These are phyloP conservation scores for Microbotryomycetes sp. DNA, from an alignment of 1,284 basidiomycete genomes.

Conservation along the genomic window DNA sequence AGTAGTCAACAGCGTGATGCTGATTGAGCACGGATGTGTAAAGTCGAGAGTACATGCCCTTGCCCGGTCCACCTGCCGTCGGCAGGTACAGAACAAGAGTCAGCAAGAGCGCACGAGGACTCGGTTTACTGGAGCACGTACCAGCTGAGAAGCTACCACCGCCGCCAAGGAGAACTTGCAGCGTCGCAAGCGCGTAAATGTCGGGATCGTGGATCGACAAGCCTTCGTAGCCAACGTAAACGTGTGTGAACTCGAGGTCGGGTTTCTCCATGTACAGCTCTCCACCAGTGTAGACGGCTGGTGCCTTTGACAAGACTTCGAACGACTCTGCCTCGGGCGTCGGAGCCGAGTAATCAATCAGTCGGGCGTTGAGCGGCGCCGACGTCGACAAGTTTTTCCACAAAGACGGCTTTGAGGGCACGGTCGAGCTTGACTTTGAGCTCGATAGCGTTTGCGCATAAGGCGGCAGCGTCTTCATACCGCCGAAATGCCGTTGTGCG, in stretches of 20 bases:
- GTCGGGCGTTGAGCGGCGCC: slow-evolving; percentile 50
- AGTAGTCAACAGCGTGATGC: slow-evolving; percentile 89
- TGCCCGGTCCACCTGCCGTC: slow-evolving; percentile 75
- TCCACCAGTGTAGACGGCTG: slow-evolving; percentile 79
- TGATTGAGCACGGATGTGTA: slow-evolving; percentile 98
- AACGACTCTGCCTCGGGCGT: slow-evolving; percentile 36
- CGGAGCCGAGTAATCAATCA: slow-evolving; percentile 39
- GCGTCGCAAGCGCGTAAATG: slow-evolving; percentile 87
- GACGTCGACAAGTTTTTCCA: slow-evolving; percentile 62
- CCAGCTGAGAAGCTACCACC: slow-evolving; percentile 93
- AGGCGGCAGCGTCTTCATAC: slow-evolving; percentile 47
- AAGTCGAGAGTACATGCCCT: slow-evolving; percentile 96
- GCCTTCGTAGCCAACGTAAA: slow-evolving; percentile 89
- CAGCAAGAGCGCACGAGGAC: neutral
- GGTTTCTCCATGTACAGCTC: slow-evolving; percentile 55
- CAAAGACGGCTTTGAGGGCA: slow-evolving; percentile 49
- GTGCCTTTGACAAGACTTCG: slow-evolving; percentile 43
- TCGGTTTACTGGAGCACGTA: slow-evolving; percentile 37
- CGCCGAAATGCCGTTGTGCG: slow-evolving; percentile 74
- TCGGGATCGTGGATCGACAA: slow-evolving; percentile 87
- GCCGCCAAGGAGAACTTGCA: slow-evolving; percentile 91
- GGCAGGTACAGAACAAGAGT: slow-evolving; percentile 23
- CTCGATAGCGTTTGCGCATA: slow-evolving; percentile 1
- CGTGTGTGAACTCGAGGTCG: slow-evolving; percentile 76
- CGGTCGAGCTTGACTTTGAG: slow-evolving; percentile 55